Evolutionary conservation across 2,329 filamentous ascomycete genomes (phyloP), one percentile per base, ranked within the genome.

Genomic region (Albifimbria verrucaria): DNA sequence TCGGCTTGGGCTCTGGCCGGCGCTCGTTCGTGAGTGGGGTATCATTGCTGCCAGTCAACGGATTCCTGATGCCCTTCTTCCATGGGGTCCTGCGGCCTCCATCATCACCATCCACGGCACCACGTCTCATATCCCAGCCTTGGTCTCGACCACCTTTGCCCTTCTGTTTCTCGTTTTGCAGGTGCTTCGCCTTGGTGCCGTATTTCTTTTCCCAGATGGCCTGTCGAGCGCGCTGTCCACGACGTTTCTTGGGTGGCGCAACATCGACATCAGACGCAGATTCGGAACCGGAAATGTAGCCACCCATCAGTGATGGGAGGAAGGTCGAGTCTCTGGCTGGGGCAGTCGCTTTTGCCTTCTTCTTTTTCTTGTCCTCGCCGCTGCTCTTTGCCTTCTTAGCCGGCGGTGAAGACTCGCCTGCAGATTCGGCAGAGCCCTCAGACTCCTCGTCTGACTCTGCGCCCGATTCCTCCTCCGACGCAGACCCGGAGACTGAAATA

Each of bases 171-270:
- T 74, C 59, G 57, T 70, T 67, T 53, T 77, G 75, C 43, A 85
- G 68, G 63, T 92, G 89, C 60, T 86, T 88, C 1, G 90, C 90
- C 56, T 81, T 78, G 15, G 79, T 76, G 48, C 89, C 89, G 67
- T 80, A 93, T 65, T 92, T 93, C 73, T 90, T 87, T 73, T 93
- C 89, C 76, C 85, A 89, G 54, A 94, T 88, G 22, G 85, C 82
- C 65, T 89, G 88, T 9, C 90, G 82, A n/a, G 87, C 88, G 43
- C 85, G 81, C 71, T 95, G 90, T 3, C 90, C 90, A 21, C 88
- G 79, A 62, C 93, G 92, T 71, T 92, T 92, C 61, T 83, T 83
- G 0, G 77, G 71, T 1, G 76, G 76, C 6, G 80, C 81, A 2
- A 78, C 69, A 50, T 91, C 88, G 21, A 89, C 74, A 57, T 89